These are phyloP conservation scores for Pouteria campechiana DNA, from an alignment of 179 eudicot species.

Conservation along the genomic window DNA sequence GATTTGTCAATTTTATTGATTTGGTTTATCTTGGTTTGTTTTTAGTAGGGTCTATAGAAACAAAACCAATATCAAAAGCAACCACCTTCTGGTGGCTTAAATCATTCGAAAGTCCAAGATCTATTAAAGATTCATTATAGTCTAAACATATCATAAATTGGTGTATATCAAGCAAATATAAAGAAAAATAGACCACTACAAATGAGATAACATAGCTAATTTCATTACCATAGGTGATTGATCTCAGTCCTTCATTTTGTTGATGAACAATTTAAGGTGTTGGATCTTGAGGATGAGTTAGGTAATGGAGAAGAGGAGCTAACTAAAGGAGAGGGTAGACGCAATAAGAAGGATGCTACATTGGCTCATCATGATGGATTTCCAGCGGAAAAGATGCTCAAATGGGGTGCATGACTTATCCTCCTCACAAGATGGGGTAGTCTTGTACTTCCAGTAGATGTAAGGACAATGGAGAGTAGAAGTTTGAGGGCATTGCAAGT, in stretches of 20 bases:
- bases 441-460: slow-evolving; percentile 49
- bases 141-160: too few species aligned
- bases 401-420: slow-evolving; percentile 23
- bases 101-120: too few species aligned
- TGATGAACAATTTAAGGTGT: slow-evolving; percentile 48
- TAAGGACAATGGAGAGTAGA: slow-evolving; percentile 28
- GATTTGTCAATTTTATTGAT: too few species aligned
- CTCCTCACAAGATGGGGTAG: slow-evolving; percentile 22
- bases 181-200: too few species aligned
- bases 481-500: slow-evolving; percentile 28
- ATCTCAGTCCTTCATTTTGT: slow-evolving; percentile 47
- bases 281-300: slow-evolving; percentile 48
- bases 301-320: slow-evolving; percentile 58
- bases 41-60: too few species aligned
- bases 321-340: slow-evolving; percentile 48
- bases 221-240: too few species aligned
- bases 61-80: too few species aligned
- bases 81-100: too few species aligned
- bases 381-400: slow-evolving; percentile 54
- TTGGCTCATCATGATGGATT: slow-evolving; percentile 54
- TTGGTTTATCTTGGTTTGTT: too few species aligned
- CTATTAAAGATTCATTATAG: too few species aligned
- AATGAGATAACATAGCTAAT: too few species aligned
- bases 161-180: too few species aligned
- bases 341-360: slow-evolving; percentile 52